Conservation (phyloP, 2,329 filamentous ascomycete genomes). For the Aspergillus intermedius region DNA sequence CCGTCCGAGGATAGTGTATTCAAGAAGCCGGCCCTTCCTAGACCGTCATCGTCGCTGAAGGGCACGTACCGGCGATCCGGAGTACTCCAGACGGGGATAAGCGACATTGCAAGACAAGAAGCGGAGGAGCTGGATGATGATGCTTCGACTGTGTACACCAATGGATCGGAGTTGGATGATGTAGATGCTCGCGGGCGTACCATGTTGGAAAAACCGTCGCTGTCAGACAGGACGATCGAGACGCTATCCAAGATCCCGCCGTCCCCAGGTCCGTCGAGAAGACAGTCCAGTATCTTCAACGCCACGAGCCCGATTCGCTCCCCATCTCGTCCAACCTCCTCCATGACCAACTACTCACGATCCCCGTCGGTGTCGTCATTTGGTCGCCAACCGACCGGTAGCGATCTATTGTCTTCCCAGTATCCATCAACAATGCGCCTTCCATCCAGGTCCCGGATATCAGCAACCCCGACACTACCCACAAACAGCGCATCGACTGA, state of each 20-base stretch:
- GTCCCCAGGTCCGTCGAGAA: constrained; percentile 63
- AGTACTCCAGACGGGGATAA: constrained; percentile 15
- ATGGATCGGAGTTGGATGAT: constrained; percentile 11
- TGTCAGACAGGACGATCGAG: constrained; percentile 80
- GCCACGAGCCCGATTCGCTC: constrained; percentile 55
- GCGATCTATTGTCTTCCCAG: constrained; percentile 40
- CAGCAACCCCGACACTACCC: constrained; percentile 17
- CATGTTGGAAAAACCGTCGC: constrained; percentile 21
- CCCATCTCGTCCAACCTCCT: constrained; percentile 57
- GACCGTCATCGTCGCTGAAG: constrained; percentile 20
- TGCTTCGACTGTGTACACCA: constrained; percentile 9
- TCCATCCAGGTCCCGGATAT: constrained; percentile 27
- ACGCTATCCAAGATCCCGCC: constrained; percentile 72
- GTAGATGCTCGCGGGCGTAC: constrained; percentile 19
- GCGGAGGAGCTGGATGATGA: constrained; percentile 7
- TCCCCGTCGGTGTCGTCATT: constrained; percentile 36
- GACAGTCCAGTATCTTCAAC: constrained; percentile 67
- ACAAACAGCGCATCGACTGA: constrained; percentile 11
- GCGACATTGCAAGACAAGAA: constrained; percentile 12
- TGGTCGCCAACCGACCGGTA: constrained; percentile 49
- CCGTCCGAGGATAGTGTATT: constrained; percentile 34
- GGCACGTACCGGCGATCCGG: constrained; percentile 9
- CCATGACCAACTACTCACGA: constrained; percentile 44
- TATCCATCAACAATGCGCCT: constrained; percentile 26
- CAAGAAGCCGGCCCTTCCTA: constrained; percentile 25